Base-by-base conservation (phyloP, 2,329 filamentous ascomycete genomes). In the Nothophaeocryptopus gaeumannii region DNA sequence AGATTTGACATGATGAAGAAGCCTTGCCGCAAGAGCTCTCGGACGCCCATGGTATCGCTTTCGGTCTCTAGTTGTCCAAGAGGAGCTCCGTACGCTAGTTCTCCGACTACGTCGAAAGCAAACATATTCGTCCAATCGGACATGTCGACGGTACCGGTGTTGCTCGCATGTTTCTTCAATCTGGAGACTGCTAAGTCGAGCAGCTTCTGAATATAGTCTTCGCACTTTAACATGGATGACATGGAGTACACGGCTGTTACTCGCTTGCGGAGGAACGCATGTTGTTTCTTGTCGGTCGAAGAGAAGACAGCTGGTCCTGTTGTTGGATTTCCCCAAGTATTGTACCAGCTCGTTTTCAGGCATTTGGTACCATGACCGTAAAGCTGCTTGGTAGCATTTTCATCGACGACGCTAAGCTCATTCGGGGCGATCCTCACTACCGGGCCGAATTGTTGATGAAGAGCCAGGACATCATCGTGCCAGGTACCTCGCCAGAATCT, bases 21-120 rank as follows among this genome's bases (percentile, higher is more conserved):
- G 16, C 39, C 43, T 8, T 44, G 20, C 13, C 48, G 39, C 7
- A 53, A 44, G 10, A 30, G 49, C 10, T 45, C 44, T 9, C 43
- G 20, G 7, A 60, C 37, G 11, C 45, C 46, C 29, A 50, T 45
- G 36, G 47, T 36, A 34, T 51, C 49, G 7, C 32, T 39, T 29
- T 48, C 58, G 7, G 45, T 44, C 15, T 54, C 50, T 2, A 58
- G 43, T 15, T 50, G 48, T 9, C 59, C 59, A 12, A 60, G 39
- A 7, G 47, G 46, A n/a, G 46, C 47, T 11, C 58, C 86, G 29
- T 50, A 55, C 2, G 49, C 55, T 3, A 60, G 49, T 12, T 38
- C 45, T 4, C 85, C 85, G 53, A 89, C 88, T 10, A 89, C 85
- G 63, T 90, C 86, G 62, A 89, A 89, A 0, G 86, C 86, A 58